A percentile compares a stretch with the other conserved stretches of the same genome.
phyloP scores from a whole-genome alignment of 768 basidiomycete species.

The Clathrus columnatus region DNA sequence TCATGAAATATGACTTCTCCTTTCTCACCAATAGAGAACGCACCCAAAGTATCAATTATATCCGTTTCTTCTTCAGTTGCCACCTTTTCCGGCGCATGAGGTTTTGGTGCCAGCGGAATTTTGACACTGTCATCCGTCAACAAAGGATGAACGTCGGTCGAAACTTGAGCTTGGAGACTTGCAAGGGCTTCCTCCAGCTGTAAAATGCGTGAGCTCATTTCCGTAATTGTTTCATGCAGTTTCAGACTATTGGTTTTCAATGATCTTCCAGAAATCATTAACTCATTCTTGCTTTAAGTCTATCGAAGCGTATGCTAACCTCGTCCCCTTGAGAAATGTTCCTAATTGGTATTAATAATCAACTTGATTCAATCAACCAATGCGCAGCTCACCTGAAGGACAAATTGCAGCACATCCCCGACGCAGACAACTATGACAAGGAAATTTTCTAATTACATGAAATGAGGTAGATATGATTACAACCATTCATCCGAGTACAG shows the following conservation, averaged over 20 bases:
- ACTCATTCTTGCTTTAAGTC: not conserved
- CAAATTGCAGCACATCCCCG: conserved; percentile 10
- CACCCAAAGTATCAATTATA: conserved; percentile 35
- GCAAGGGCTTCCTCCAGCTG: conserved; percentile 9
- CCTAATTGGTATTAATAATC: not conserved
- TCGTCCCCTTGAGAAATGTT: conserved; percentile 8
- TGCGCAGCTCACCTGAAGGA: conserved; percentile 1
- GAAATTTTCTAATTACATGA: conserved; percentile 4
- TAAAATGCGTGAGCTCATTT: conserved; percentile 7
- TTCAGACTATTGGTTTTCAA: conserved; percentile 10
- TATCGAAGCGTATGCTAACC: not conserved
- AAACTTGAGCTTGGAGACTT: conserved; percentile 4
- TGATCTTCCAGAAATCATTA: not conserved
- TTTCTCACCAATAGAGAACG: conserved; percentile 39
- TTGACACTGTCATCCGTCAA: conserved; percentile 5
- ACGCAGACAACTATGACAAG: conserved; percentile 9
- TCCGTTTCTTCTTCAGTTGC: conserved; percentile 17
- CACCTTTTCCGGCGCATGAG: conserved; percentile 13
- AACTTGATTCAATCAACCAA: not conserved
- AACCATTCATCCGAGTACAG: not conserved
- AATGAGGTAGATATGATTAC: not conserved
- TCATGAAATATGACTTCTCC: conserved; percentile 45
- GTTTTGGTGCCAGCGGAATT: not conserved
- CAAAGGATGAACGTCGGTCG: conserved; percentile 4
- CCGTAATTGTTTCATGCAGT: conserved; percentile 8